Evolutionary conservation across 2,329 filamentous ascomycete species (phyloP).

Genomic region (Furcasterigmium furcatum): DNA sequence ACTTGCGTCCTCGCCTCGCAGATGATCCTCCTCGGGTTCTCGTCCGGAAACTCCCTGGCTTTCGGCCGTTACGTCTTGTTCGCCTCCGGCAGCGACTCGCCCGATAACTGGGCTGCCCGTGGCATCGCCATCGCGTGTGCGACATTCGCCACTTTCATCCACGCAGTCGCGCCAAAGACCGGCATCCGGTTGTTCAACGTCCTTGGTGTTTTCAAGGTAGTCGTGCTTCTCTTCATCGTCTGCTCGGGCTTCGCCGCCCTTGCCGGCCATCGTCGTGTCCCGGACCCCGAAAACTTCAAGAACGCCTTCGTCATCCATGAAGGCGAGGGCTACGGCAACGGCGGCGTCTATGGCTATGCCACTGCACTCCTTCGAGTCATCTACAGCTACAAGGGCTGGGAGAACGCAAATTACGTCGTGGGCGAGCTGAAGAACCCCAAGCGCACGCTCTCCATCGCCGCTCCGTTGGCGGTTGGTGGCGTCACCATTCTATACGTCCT

Average conservation of each 20-base stretch:
- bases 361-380: conserved; percentile 56
- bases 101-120: conserved; percentile 53
- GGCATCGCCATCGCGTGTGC: conserved; percentile 52
- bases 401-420: conserved; percentile 61
- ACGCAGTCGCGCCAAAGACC: conserved; percentile 51
- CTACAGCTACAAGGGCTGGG: conserved; percentile 63
- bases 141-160: conserved; percentile 51
- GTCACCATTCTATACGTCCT: conserved; percentile 60
- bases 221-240: conserved; percentile 57
- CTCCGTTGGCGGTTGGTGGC: conserved; percentile 53
- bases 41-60: conserved; percentile 54
- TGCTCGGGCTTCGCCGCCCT: conserved; percentile 57
- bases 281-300: conserved; percentile 54
- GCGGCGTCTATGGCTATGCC: conserved; percentile 50
- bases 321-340: conserved; percentile 41
- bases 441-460: conserved; percentile 51
- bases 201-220: conserved; percentile 58
- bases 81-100: conserved; percentile 42
- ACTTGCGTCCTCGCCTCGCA: conserved; percentile 58
- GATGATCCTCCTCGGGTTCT: conserved; percentile 60
- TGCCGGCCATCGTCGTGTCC: conserved; percentile 43
- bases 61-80: conserved; percentile 57
- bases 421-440: conserved; percentile 53
- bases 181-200: conserved; percentile 58
- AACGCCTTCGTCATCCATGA: conserved; percentile 46